Conservation (phyloP, 2,329 filamentous ascomycete species). For the Bipolaris gigantea region DNA sequence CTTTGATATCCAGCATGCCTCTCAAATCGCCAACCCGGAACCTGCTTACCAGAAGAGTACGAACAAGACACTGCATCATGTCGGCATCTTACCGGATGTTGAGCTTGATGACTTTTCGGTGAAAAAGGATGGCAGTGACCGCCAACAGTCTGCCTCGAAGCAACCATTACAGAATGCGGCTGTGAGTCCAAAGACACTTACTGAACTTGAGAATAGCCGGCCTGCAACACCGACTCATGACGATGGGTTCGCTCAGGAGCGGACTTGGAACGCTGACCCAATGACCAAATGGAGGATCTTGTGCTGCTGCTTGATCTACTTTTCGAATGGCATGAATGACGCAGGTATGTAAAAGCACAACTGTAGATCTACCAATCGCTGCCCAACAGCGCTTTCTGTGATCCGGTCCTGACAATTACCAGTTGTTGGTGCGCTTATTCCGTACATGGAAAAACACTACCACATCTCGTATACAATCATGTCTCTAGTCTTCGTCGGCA, state of each 20-base stretch:
- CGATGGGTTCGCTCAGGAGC: conserved; percentile 52
- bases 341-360: conserved; percentile 48
- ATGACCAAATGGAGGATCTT: conserved; percentile 73
- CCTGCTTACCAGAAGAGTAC: conserved; percentile 38
- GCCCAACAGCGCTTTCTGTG: neutral
- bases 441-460: conserved; percentile 78
- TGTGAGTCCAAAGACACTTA: conserved; percentile 39
- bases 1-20: conserved; percentile 47
- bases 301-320: conserved; percentile 64
- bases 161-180: conserved; percentile 11
- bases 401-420: conserved; percentile 8
- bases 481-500: conserved; percentile 79
- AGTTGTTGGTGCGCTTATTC: conserved; percentile 74
- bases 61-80: conserved; percentile 16
- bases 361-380: neutral
- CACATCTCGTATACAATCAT: conserved; percentile 75
- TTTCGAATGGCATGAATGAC: conserved; percentile 74
- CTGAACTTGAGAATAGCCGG: conserved; percentile 58
- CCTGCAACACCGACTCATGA: conserved; percentile 51
- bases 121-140: conserved; percentile 26
- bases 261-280: conserved; percentile 59
- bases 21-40: conserved; percentile 44
- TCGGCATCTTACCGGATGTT: conserved; percentile 30
- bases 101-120: conserved; percentile 41
- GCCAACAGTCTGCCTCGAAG: conserved; percentile 20